phyloP scores from a whole-genome alignment of 495 filamentous ascomycete genomes.

The Cercophora samala region DNA sequence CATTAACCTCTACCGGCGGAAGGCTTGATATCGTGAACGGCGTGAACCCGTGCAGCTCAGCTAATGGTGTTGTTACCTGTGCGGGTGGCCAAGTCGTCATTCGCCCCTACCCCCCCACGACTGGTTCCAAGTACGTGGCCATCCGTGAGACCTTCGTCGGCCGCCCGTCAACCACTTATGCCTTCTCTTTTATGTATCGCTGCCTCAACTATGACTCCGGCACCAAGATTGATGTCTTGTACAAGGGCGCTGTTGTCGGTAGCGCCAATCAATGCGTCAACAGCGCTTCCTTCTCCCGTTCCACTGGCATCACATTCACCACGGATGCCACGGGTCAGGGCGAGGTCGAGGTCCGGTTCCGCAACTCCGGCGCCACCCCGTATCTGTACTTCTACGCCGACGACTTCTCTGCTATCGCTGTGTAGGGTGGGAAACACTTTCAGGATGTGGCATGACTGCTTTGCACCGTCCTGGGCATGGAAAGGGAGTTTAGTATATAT shows the following conservation, averaged over 20 bases:
- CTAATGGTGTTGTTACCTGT: slow-evolving; percentile 13
- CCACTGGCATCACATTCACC: slow-evolving; percentile 21
- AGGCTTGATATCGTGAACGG: slow-evolving; percentile 18
- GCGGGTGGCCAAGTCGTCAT: slow-evolving; percentile 20
- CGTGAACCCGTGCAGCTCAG: slow-evolving; percentile 17
- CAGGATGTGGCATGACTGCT: neutral
- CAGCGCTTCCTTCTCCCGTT: slow-evolving; percentile 12
- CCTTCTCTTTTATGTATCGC: slow-evolving; percentile 20
- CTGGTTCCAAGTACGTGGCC: slow-evolving; percentile 4
- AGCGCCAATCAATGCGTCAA: neutral
- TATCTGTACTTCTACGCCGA: slow-evolving; percentile 28
- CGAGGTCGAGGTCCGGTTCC: slow-evolving; percentile 23
- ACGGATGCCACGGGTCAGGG: slow-evolving; percentile 20
- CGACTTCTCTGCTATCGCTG: slow-evolving; percentile 22
- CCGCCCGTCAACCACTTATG: slow-evolving; percentile 21
- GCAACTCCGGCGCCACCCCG: slow-evolving; percentile 5
- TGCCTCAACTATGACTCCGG: slow-evolving; percentile 27
- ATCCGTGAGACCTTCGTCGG: slow-evolving; percentile 20
- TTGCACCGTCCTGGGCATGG: too few relatives aligned
- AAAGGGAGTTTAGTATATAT: too few relatives aligned
- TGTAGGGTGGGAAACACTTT: neutral
- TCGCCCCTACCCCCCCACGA: slow-evolving; percentile 21
- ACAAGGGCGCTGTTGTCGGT: slow-evolving; percentile 12
- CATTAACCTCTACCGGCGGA: slow-evolving; percentile 13
- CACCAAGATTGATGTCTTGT: slow-evolving; percentile 14